Percentiles rank a stretch among this genome's conserved stretches.
These are phyloP conservation scores for Carex arenaria DNA, from an alignment of 202 grass and related monocot genomes.

Conservation along the genomic window DNA sequence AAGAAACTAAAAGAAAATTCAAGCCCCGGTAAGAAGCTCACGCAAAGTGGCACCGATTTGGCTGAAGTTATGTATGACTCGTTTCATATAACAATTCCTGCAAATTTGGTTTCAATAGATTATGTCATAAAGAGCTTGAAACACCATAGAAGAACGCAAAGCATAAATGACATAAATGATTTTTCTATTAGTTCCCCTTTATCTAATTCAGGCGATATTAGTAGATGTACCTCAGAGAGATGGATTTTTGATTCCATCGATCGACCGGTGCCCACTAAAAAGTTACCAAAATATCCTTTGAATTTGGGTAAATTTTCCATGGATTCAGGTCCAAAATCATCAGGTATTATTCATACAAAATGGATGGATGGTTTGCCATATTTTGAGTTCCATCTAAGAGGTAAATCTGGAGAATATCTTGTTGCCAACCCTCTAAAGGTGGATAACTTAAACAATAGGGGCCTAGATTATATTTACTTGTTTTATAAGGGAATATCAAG, in stretches of 20 bases:
- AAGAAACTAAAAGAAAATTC: conserved; percentile 4
- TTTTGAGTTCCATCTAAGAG: conserved; percentile 25
- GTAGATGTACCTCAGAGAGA: conserved; percentile 24
- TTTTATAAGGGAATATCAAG: conserved; percentile 20
- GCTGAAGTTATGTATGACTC: conserved; percentile 13
- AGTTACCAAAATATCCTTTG: conserved; percentile 12
- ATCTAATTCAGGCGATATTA: conserved; percentile 7
- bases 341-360: conserved; percentile 26
- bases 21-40: conserved; percentile 14
- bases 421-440: conserved; percentile 29
- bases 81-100: conserved; percentile 23
- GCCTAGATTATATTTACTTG: conserved; percentile 32
- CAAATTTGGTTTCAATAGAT: conserved; percentile 14
- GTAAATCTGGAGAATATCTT: conserved; percentile 13
- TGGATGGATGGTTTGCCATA: conserved; percentile 26
- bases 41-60: conserved; percentile 1
- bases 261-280: not conserved
- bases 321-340: conserved; percentile 3
- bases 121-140: conserved; percentile 34
- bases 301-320: not conserved
- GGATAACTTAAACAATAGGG: conserved; percentile 2
- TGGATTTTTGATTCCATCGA: conserved; percentile 30
- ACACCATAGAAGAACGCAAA: conserved; percentile 18
- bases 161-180: conserved; percentile 19
- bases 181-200: conserved; percentile 8